These are phyloP conservation scores for Wickerhamomyces bisporus DNA, from an alignment of 805 yeast species.

Conservation along the genomic window DNA sequence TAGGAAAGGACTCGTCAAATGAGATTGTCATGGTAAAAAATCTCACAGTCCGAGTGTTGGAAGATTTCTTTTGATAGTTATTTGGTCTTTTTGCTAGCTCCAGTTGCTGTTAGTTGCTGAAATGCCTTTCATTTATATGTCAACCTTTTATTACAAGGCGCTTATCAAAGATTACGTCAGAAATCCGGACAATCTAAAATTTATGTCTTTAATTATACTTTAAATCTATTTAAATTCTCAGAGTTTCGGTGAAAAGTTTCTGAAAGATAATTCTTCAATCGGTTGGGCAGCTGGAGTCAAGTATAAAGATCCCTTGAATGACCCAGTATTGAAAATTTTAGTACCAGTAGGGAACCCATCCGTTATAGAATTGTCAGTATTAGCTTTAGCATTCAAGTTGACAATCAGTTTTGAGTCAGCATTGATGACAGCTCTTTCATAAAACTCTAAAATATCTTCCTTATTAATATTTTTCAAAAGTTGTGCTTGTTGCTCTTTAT, in stretches of 20 bases:
- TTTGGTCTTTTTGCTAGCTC: no score
- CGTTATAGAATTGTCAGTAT: conserved; percentile 19
- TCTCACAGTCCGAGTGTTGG: no score
- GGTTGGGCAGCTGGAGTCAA: conserved; percentile 65
- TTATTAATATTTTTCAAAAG: conserved; percentile 48
- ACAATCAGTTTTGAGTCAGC: conserved; percentile 44
- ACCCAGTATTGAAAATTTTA: conserved; percentile 38
- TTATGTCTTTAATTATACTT: no score
- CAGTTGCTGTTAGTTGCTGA: no score
- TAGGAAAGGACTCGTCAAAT: no score
- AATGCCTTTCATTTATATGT: no score
- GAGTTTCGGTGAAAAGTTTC: conserved; percentile 16
- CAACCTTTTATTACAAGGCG: no score
- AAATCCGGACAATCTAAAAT: no score
- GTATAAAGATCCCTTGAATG: conserved; percentile 49
- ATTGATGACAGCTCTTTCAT: conserved; percentile 36
- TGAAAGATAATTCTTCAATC: conserved; percentile 24
- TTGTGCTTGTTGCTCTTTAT: conserved; percentile 52
- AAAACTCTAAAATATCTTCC: conserved; percentile 53
- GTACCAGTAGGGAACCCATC: conserved; percentile 45
- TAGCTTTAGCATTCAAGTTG: conserved; percentile 52
- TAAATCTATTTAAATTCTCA: conserved; percentile 1
- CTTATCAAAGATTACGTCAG: no score
- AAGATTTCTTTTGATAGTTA: no score
- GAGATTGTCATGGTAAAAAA: no score